Evolutionary conservation across 148 eudicot genomes (phyloP).

Genomic region (Chenopodium berlandieri): DNA sequence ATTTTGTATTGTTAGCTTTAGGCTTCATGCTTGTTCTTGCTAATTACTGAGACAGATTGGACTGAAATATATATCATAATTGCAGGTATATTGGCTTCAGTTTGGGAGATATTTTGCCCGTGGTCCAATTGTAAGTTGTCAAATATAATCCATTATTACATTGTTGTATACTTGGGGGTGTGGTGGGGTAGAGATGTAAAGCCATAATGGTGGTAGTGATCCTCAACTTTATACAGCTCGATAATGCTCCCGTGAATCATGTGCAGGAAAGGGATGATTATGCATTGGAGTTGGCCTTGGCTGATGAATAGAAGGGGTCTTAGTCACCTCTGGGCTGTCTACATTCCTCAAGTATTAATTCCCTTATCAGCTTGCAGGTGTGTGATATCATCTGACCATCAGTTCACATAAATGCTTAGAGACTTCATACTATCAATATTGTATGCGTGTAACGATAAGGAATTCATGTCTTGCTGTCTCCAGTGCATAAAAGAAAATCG

Average conservation of each 20-base stretch:
- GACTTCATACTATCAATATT: neutral
- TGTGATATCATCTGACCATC: conserved; percentile 17
- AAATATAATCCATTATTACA: neutral
- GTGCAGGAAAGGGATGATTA: conserved; percentile 91
- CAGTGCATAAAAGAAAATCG: conserved; percentile 4
- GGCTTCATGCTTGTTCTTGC: neutral
- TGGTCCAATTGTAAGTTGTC: conserved; percentile 86
- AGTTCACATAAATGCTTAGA: conserved; percentile 6
- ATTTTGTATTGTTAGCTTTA: neutral
- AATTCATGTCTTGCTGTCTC: neutral
- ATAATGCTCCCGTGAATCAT: neutral
- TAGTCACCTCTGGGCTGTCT: neutral
- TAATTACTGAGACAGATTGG: neutral
- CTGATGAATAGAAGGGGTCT: conserved; percentile 54
- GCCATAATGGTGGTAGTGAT: neutral
- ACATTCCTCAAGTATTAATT: neutral
- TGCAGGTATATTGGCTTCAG: conserved; percentile 97
- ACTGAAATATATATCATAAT: conserved; percentile 15
- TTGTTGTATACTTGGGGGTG: neutral
- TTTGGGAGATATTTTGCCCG: conserved; percentile 98
- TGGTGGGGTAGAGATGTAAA: neutral
- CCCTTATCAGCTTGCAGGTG: conserved; percentile 6
- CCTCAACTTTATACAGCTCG: neutral
- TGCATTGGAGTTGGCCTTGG: conserved; percentile 94
- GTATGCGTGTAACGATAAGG: neutral